Percentiles rank a stretch among this genome's conserved stretches.
These are phyloP conservation scores for Dryadomyces sulphureus DNA, from an alignment of 2,329 filamentous ascomycete species.

Conservation along the genomic window DNA sequence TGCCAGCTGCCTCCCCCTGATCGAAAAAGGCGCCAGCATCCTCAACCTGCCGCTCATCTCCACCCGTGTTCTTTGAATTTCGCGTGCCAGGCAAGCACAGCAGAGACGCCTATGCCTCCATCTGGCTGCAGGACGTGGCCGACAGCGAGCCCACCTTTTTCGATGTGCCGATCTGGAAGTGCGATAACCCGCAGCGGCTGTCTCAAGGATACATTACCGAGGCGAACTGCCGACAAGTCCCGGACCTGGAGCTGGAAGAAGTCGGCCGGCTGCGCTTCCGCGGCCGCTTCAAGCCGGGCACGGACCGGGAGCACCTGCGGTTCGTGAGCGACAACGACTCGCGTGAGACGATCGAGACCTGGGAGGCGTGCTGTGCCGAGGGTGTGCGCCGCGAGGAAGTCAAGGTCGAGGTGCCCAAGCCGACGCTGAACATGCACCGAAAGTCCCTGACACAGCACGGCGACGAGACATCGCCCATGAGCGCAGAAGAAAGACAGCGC, in stretches of 20 bases:
- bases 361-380: conserved; percentile 83
- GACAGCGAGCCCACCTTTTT: conserved; percentile 68
- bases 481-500: conserved; percentile 55
- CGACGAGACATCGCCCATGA: conserved; percentile 61
- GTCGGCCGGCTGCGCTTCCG: conserved; percentile 70
- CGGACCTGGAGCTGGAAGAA: conserved; percentile 64
- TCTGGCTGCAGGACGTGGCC: conserved; percentile 76
- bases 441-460: conserved; percentile 64
- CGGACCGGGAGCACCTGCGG: conserved; percentile 67
- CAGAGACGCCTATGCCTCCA: conserved; percentile 58
- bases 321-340: conserved; percentile 81
- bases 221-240: conserved; percentile 52
- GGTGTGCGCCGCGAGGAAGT: conserved; percentile 65
- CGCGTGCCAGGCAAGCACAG: conserved; percentile 53
- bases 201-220: conserved; percentile 89
- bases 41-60: conserved; percentile 85
- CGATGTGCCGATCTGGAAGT: conserved; percentile 84
- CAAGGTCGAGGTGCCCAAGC: conserved; percentile 54
- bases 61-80: conserved; percentile 81
- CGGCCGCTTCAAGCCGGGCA: conserved; percentile 76
- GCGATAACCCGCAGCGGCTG: conserved; percentile 57
- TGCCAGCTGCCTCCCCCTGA: conserved; percentile 81
- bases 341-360: conserved; percentile 85
- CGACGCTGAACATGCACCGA: conserved; percentile 65
- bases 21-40: conserved; percentile 82